Conservation (phyloP, 306 rosid genomes). For the Dalbergia oliveri region DNA sequence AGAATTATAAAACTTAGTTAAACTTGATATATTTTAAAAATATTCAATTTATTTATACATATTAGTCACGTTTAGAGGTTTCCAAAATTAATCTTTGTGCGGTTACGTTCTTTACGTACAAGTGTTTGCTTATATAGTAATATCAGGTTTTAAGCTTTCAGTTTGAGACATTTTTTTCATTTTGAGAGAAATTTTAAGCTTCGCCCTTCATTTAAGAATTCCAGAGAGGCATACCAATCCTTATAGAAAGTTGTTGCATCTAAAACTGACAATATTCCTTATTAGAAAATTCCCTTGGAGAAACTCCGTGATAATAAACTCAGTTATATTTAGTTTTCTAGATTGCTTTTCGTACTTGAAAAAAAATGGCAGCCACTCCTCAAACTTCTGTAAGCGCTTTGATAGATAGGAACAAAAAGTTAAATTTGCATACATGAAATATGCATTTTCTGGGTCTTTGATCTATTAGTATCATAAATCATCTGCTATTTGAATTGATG, state of each 20-base stretch:
- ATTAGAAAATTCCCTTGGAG: conserved; percentile 12
- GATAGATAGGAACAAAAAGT: not conserved
- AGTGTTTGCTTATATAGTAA: not conserved
- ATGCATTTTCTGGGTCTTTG: not conserved
- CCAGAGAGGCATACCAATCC: conserved; percentile 1
- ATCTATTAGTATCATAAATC: conserved; percentile 2
- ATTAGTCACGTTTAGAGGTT: too few species aligned
- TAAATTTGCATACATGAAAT: not conserved
- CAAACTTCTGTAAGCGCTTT: conserved; percentile 21
- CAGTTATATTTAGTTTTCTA: not conserved
- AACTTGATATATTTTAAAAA: too few species aligned
- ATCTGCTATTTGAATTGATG: conserved; percentile 34
- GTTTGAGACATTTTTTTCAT: not conserved
- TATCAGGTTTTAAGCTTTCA: not conserved
- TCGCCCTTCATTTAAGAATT: not conserved
- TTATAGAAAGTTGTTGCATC: conserved; percentile 12
- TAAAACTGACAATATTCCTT: not conserved
- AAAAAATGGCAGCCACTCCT: not conserved
- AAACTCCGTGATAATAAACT: conserved; percentile 11
- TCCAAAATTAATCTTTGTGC: too few species aligned
- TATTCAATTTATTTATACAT: too few species aligned
- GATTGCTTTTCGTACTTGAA: conserved; percentile 13
- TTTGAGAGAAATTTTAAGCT: conserved; percentile 8
- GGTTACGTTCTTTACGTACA: too few species aligned
- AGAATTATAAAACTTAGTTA: too few species aligned